These are phyloP conservation scores for Aspergillus saccharolyticus DNA, from an alignment of 495 filamentous ascomycete species.

Conservation along the genomic window DNA sequence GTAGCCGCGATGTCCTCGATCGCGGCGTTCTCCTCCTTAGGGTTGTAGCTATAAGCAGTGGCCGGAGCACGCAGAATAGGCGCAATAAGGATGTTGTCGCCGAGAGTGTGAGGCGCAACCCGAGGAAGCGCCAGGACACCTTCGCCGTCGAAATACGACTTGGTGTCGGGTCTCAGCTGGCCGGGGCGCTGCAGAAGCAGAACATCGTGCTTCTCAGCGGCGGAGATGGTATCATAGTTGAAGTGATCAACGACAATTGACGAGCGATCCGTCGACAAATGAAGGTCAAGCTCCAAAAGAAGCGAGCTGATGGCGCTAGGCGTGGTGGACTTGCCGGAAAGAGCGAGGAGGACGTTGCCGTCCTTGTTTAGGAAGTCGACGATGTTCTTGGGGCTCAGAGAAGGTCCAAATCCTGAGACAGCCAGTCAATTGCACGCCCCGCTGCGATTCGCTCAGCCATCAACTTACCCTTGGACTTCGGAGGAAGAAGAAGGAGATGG, in stretches of 20 bases:
- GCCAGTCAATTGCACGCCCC: slow-evolving; percentile 25
- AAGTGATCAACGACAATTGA: slow-evolving; percentile 90
- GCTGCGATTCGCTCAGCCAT: not conserved
- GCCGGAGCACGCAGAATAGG: slow-evolving; percentile 75
- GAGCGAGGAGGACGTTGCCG: slow-evolving; percentile 88
- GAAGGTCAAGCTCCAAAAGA: slow-evolving; percentile 85
- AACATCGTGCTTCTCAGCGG: slow-evolving; percentile 81
- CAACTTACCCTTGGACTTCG: slow-evolving; percentile 73
- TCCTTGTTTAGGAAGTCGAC: slow-evolving; percentile 86
- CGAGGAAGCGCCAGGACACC: slow-evolving; percentile 74
- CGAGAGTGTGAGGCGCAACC: slow-evolving; percentile 74
- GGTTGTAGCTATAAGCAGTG: slow-evolving; percentile 91
- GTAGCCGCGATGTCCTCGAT: slow-evolving; percentile 79
- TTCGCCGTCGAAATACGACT: slow-evolving; percentile 70
- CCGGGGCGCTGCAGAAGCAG: slow-evolving; percentile 66
- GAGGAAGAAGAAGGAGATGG: slow-evolving; percentile 81
- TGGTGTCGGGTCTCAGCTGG: slow-evolving; percentile 60
- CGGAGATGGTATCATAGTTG: slow-evolving; percentile 75
- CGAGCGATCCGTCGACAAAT: slow-evolving; percentile 78
- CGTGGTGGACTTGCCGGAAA: slow-evolving; percentile 67
- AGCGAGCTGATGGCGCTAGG: slow-evolving; percentile 77
- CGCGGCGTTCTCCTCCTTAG: slow-evolving; percentile 72
- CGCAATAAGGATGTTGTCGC: slow-evolving; percentile 66
- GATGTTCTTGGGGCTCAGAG: slow-evolving; percentile 77
- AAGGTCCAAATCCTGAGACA: slow-evolving; percentile 71